phyloP scores from a whole-genome alignment of 495 filamentous ascomycete species.

The Cryomyces antarcticus region DNA sequence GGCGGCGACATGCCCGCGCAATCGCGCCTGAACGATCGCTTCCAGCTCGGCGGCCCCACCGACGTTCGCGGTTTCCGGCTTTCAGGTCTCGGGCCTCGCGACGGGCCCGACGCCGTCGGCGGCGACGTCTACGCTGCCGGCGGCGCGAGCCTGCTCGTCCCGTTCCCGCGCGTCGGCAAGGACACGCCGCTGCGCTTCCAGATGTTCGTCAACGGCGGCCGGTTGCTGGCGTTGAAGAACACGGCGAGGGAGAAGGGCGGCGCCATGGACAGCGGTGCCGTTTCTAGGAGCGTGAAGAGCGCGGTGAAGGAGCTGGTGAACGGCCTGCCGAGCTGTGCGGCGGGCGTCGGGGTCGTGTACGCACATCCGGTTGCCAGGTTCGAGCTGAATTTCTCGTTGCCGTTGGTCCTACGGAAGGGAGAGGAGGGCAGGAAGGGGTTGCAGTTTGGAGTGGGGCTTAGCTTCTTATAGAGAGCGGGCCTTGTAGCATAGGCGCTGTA shows the following conservation, averaged over 20 bases:
- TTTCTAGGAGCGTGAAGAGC: constrained; percentile 28
- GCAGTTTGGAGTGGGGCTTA: constrained; percentile 83
- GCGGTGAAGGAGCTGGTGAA: constrained; percentile 45
- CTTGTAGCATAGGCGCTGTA: too few relatives aligned
- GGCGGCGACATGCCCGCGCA: constrained; percentile 30
- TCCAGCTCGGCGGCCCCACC: constrained; percentile 82
- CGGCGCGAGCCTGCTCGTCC: constrained; percentile 63
- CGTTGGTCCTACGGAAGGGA: constrained; percentile 55
- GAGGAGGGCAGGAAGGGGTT: constrained; percentile 82
- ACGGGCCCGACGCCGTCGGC: constrained; percentile 66
- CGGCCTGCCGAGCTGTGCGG: constrained; percentile 67
- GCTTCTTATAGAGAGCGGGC: constrained; percentile 43
- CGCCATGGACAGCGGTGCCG: constrained; percentile 32
- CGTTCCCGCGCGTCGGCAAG: constrained; percentile 55
- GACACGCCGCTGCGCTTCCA: constrained; percentile 77
- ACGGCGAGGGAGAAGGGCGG: constrained; percentile 19
- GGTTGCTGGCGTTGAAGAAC: constrained; percentile 55
- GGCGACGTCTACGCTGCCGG: constrained; percentile 83
- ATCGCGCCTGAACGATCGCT: constrained; percentile 80
- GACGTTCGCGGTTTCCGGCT: constrained; percentile 88
- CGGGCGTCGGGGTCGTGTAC: constrained; percentile 80
- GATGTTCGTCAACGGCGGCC: constrained; percentile 75
- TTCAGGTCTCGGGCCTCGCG: constrained; percentile 69
- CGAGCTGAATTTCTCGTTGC: constrained; percentile 85
- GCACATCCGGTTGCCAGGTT: constrained; percentile 81